Evolutionary conservation across 2,329 filamentous ascomycete genomes (phyloP).

Genomic region (Aspergillus candidus): DNA sequence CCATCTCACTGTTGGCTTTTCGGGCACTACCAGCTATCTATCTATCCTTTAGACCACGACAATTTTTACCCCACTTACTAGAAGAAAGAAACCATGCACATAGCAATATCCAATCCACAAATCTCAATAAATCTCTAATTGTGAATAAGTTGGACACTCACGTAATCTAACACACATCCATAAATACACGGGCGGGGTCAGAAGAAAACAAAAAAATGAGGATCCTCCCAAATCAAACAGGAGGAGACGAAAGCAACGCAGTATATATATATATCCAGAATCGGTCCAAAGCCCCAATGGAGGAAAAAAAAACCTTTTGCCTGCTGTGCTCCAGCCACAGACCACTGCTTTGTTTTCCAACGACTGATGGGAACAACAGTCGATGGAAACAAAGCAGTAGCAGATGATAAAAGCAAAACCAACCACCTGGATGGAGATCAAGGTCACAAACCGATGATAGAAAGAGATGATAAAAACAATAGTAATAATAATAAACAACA

Average conservation of each 20-base stretch:
- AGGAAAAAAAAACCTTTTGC: conserved; percentile 7
- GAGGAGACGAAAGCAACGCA: conserved; percentile 4
- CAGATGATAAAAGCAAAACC: conserved; percentile 7
- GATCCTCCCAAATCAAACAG: conserved; percentile 4
- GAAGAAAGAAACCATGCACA: too few species aligned
- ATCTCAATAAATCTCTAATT: too few species aligned
- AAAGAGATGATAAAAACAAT: conserved; percentile 4
- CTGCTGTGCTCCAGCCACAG: conserved; percentile 5
- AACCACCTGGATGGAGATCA: conserved; percentile 3
- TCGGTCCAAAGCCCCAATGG: conserved; percentile 12
- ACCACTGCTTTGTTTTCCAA: conserved; percentile 1
- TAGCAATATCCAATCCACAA: too few species aligned
- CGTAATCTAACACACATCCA: conserved; percentile 10
- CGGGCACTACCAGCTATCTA: too few species aligned
- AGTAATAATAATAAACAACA: conserved; percentile 13
- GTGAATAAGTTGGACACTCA: conserved; percentile 1
- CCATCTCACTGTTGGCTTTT: too few species aligned
- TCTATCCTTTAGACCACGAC: too few species aligned
- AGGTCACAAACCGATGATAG: conserved; percentile 1
- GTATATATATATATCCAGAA: conserved; percentile 4
- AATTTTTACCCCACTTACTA: too few species aligned
- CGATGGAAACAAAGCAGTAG: conserved; percentile 1
- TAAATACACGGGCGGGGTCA: conserved; percentile 8
- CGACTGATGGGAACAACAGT: not conserved
- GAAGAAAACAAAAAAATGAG: conserved; percentile 4